These are phyloP conservation scores for Triticum urartu DNA, from an alignment of 176 grass and related monocot species.

Conservation along the genomic window DNA sequence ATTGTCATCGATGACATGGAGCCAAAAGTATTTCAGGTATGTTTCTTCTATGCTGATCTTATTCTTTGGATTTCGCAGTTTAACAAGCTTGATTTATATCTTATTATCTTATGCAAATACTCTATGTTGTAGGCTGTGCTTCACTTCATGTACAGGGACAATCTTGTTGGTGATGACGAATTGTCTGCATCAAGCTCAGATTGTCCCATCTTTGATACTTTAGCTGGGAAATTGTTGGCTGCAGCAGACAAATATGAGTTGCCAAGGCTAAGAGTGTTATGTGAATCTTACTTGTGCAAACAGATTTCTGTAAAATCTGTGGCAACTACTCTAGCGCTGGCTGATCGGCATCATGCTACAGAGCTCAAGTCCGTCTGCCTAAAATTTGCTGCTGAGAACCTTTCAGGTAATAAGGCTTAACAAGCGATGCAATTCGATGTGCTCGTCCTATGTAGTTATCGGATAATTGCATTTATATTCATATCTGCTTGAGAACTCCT, in stretches of 20 bases:
- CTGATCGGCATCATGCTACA: conserved; percentile 70
- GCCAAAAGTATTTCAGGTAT: conserved; percentile 80
- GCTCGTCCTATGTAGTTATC: not conserved
- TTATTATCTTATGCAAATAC: conserved; percentile 9
- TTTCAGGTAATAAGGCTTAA: conserved; percentile 63
- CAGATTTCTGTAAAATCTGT: conserved; percentile 81
- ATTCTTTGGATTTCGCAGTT: conserved; percentile 22
- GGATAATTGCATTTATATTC: not conserved
- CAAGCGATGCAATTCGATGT: conserved; percentile 11
- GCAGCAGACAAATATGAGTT: conserved; percentile 84
- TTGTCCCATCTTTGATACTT: conserved; percentile 70
- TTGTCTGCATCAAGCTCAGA: conserved; percentile 70
- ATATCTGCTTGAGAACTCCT: not conserved
- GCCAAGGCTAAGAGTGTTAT: conserved; percentile 68
- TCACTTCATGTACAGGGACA: conserved; percentile 87
- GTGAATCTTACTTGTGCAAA: conserved; percentile 91
- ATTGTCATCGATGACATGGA: conserved; percentile 73
- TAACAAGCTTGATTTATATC: not conserved
- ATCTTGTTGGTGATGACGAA: conserved; percentile 69
- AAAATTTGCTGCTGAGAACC: conserved; percentile 91
- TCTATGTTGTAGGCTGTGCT: conserved; percentile 60
- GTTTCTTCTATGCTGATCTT: conserved; percentile 21
- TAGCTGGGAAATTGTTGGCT: conserved; percentile 81
- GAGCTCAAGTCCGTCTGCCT: conserved; percentile 94
- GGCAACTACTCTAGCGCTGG: conserved; percentile 76